Conservation (phyloP, 306 rosid species). For the Lathyrus oleraceus region DNA sequence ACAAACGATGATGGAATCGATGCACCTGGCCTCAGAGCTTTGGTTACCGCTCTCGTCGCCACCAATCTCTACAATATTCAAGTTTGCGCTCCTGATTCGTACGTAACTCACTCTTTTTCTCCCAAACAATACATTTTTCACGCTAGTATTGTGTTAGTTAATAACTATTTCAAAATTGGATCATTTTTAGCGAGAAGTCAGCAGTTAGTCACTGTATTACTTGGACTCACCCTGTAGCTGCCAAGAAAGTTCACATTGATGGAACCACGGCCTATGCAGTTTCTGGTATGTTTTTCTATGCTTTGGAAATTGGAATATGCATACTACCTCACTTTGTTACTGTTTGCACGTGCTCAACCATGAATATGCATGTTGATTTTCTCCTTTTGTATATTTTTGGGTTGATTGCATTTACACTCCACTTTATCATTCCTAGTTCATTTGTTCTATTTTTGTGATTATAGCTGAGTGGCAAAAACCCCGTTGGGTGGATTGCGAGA, state of each 20-base stretch:
- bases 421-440: too few relatives aligned
- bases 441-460: too few relatives aligned
- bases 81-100: slow-evolving; percentile 91
- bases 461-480: too few relatives aligned
- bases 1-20: slow-evolving; percentile 91
- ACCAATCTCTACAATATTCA: slow-evolving; percentile 56
- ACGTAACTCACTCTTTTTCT: too few relatives aligned
- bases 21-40: slow-evolving; percentile 75
- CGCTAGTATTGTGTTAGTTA: not conserved
- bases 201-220: slow-evolving; percentile 85
- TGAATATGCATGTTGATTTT: not conserved
- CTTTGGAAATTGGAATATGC: too few relatives aligned
- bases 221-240: slow-evolving; percentile 74
- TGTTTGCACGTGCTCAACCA: not conserved
- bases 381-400: not conserved
- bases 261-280: slow-evolving; percentile 78
- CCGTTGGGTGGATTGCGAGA: too few relatives aligned
- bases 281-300: slow-evolving; percentile 50
- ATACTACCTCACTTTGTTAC: not conserved
- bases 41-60: slow-evolving; percentile 69
- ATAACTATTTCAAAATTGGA: slow-evolving; percentile 1
- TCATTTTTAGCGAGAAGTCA: slow-evolving; percentile 68
- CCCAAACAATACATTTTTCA: too few relatives aligned
- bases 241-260: slow-evolving; percentile 55
- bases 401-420: not conserved